These are phyloP conservation scores for Phytophthora fragariaefolia DNA, from an alignment of 352 stramenopile genomes.

Conservation along the genomic window DNA sequence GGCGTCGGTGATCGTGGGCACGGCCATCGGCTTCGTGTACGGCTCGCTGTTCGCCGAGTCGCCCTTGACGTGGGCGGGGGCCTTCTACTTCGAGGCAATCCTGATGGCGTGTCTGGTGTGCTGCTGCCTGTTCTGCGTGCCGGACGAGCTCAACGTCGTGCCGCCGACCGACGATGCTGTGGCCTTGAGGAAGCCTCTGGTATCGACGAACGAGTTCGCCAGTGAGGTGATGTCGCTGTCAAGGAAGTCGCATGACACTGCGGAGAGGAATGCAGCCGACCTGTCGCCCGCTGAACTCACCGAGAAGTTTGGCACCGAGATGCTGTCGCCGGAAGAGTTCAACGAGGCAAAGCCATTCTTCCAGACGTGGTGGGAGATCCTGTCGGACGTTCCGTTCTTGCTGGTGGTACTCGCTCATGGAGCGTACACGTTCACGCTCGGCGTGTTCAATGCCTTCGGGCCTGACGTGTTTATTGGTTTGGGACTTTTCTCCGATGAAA, in stretches of 20 bases:
- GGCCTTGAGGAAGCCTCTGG: slow-evolving; percentile 21
- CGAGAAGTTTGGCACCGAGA: slow-evolving; percentile 16
- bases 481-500: slow-evolving; percentile 77
- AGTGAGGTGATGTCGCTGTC: slow-evolving; percentile 37
- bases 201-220: slow-evolving; percentile 39
- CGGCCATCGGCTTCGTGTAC: slow-evolving; percentile 83
- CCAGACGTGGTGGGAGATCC: slow-evolving; percentile 49
- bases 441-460: slow-evolving; percentile 77
- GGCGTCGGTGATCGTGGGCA: slow-evolving; percentile 82
- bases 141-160: slow-evolving; percentile 46
- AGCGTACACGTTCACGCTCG: slow-evolving; percentile 80
- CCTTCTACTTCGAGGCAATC: slow-evolving; percentile 86
- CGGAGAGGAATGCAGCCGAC: slow-evolving; percentile 16
- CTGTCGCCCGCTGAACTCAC: slow-evolving; percentile 23
- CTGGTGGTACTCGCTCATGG: slow-evolving; percentile 72
- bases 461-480: slow-evolving; percentile 83
- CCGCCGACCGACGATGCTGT: slow-evolving; percentile 37
- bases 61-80: slow-evolving; percentile 64
- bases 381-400: slow-evolving; percentile 72
- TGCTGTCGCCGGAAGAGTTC: slow-evolving; percentile 13
- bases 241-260: slow-evolving; percentile 26
- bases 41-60: slow-evolving; percentile 64
- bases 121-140: slow-evolving; percentile 56
- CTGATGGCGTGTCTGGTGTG: slow-evolving; percentile 76
- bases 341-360: slow-evolving; percentile 32